Percentiles rank a stretch among this genome's conserved stretches.
phyloP scores from a whole-genome alignment of 176 grass and related monocot genomes.

The Echinochloa phyllopogon region DNA sequence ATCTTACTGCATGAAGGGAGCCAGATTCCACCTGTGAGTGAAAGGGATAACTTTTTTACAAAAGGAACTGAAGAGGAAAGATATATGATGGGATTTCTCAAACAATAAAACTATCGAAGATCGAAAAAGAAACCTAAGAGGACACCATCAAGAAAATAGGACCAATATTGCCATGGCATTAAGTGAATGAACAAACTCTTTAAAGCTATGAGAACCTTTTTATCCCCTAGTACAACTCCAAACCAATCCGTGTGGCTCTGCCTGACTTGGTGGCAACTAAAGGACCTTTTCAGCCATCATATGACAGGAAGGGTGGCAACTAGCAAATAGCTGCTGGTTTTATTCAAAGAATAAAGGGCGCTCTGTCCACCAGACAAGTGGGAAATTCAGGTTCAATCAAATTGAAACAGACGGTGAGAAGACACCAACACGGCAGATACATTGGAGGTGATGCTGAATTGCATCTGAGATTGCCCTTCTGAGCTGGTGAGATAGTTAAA shows the following conservation, averaged over 20 bases:
- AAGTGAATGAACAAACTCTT: slow-evolving; percentile 14
- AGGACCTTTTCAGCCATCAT: slow-evolving; percentile 31
- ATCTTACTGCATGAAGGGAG: slow-evolving; percentile 15
- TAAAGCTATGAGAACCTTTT: slow-evolving; percentile 25
- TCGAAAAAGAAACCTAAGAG: background rate
- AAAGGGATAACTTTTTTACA: background rate
- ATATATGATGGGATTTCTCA: background rate
- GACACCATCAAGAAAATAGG: slow-evolving; percentile 1
- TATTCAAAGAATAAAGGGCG: slow-evolving; percentile 24
- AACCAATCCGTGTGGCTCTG: slow-evolving; percentile 33
- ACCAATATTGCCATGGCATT: slow-evolving; percentile 6
- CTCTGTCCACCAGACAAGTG: slow-evolving; percentile 11
- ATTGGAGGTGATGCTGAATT: slow-evolving; percentile 14
- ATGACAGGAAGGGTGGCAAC: slow-evolving; percentile 32
- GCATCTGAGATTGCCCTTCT: slow-evolving; percentile 13
- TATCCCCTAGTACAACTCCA: slow-evolving; percentile 22
- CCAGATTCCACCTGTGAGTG: slow-evolving; percentile 13
- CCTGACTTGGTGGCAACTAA: slow-evolving; percentile 38
- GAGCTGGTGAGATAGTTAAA: background rate
- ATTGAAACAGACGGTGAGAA: background rate
- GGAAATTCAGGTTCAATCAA: slow-evolving; percentile 21
- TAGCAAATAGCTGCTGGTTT: slow-evolving; percentile 6
- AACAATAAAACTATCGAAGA: background rate
- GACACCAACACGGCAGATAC: slow-evolving; percentile 23
- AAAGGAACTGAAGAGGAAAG: background rate